Percentiles rank a stretch among this genome's conserved stretches.
Conservation (phyloP, 1,284 basidiomycete species). For the Cutaneotrichosporon sp. region DNA sequence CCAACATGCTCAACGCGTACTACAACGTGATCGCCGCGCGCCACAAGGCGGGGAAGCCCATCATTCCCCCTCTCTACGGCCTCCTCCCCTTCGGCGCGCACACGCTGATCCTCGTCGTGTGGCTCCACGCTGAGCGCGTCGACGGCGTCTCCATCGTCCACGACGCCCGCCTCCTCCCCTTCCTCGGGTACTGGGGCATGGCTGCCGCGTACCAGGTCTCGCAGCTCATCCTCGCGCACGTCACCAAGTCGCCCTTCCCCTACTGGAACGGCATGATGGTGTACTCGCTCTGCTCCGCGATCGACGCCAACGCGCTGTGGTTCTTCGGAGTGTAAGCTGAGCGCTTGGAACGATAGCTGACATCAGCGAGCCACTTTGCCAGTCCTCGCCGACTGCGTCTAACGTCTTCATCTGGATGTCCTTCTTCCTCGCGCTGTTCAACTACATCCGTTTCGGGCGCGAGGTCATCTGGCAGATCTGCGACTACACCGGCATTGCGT, state of each 20-base stretch:
- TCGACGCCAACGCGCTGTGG: constrained; percentile 76
- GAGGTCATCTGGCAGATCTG: constrained; percentile 84
- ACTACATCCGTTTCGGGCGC: constrained; percentile 76
- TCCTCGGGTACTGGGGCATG: constrained; percentile 87
- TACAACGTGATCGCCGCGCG: constrained; percentile 68
- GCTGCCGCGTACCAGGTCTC: constrained; percentile 70
- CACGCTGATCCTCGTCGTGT: constrained; percentile 69
- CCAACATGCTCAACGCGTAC: constrained; percentile 83
- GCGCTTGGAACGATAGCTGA: not conserved
- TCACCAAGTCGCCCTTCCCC: constrained; percentile 82
- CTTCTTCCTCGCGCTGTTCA: constrained; percentile 64
- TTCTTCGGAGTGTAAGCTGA: constrained; percentile 66
- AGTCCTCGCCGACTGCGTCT: constrained; percentile 58
- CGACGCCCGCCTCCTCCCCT: constrained; percentile 73
- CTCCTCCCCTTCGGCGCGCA: constrained; percentile 79
- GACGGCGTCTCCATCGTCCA: constrained; percentile 57
- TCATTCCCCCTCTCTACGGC: constrained; percentile 65
- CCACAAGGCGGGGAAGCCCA: constrained; percentile 55
- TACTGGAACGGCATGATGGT: constrained; percentile 85
- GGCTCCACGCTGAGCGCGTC: constrained; percentile 68
- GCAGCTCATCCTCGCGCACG: constrained; percentile 89
- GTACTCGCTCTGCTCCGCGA: constrained; percentile 72
- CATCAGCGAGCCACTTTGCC: constrained; percentile 42
- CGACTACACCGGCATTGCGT: constrained; percentile 82
- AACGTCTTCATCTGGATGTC: constrained; percentile 63